Evolutionary conservation across 192 early-diverging fungal genomes (phyloP), one percentile per base, ranked within the genome.

Genomic region (Powellomyces hirtus): DNA sequence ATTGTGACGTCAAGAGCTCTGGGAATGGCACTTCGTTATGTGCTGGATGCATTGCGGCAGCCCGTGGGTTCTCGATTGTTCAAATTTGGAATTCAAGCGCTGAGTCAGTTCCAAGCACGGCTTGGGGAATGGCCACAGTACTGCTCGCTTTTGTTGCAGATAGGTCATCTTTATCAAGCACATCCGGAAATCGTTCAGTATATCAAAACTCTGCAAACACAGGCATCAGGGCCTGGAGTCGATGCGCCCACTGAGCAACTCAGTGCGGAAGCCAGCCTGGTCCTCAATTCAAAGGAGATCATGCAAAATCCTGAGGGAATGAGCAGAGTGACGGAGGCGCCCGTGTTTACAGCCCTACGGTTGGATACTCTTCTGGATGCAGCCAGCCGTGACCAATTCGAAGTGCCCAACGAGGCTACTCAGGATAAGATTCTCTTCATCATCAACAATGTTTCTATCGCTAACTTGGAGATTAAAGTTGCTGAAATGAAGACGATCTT

Each of bases 361-460:
- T 67, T 89, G 57, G 85, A 89, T 64, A 60, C 74, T 1, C 31
- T 74, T 14, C 44, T 86, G 30, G 72, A 77, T 14, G 83, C 78
- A n/a, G 73, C 62, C 0, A 78, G 78, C 50, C 66, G 78, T 62
- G 79, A 74, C 31, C 27, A 27, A 20, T 70, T 75, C 22, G 82
- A 84, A 61, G 74, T 80, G 8, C 90, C 90, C 0, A 59, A 67
- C 26, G 85, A 91, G 64, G 81, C 75, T 1, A 76, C 83, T 20
- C 86, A 90, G 72, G 97, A 99, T 74, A 96, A 96, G 79, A 93
- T 99, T 46, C 84, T 96, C 34, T 99, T 99, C 76, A 94, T 93
- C 27, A 87, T 99, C 69, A 99, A 99, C 83, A 99, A 99, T 65
- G 77, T 99, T 38, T 89, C 94, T 30, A 81, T 81, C 26, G 92